A percentile compares a stretch with the other conserved stretches of the same genome.
These are phyloP conservation scores for Xylaria cubensis DNA, from an alignment of 495 filamentous ascomycete species.

Conservation along the genomic window DNA sequence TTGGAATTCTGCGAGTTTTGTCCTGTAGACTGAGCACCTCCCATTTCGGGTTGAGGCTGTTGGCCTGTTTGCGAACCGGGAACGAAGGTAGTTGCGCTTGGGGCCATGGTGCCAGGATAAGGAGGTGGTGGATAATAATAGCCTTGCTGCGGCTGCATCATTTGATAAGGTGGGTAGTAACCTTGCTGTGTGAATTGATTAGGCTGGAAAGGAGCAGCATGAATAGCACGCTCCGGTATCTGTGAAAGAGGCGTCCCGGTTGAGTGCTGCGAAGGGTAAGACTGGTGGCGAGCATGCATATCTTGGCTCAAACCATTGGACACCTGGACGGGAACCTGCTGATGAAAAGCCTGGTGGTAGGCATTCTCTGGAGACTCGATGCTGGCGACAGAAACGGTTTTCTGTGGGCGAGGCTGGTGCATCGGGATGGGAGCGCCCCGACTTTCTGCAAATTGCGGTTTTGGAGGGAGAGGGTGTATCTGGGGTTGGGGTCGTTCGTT, in stretches of 20 bases:
- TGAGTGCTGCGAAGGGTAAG: conserved; percentile 78
- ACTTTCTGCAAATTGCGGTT: conserved; percentile 79
- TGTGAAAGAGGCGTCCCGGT: conserved; percentile 89
- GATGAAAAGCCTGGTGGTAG: conserved; percentile 88
- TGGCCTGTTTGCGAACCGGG: conserved; percentile 60
- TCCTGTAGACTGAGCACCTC: conserved; percentile 51
- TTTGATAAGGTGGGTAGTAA: conserved; percentile 66
- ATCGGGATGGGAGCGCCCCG: conserved; percentile 79
- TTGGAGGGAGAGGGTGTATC: conserved; percentile 67
- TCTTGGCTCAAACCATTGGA: conserved; percentile 64
- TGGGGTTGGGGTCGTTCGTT: conserved; percentile 62
- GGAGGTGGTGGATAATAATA: conserved; percentile 63
- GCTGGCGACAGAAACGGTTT: conserved; percentile 89
- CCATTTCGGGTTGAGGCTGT: conserved; percentile 54
- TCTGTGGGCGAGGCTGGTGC: conserved; percentile 96
- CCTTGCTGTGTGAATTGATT: conserved; percentile 67
- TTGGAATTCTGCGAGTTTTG: conserved; percentile 56
- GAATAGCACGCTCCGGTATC: conserved; percentile 92
- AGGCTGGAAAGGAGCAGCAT: conserved; percentile 91
- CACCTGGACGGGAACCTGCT: conserved; percentile 80
- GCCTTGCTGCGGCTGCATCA: conserved; percentile 60
- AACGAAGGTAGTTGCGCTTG: conserved; percentile 64
- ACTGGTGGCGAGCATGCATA: conserved; percentile 70
- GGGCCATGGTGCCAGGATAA: conserved; percentile 61
- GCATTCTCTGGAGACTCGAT: conserved; percentile 88